Evolutionary conservation across 805 yeast species (phyloP).

Genomic region (Wickerhamiella lipophila): DNA sequence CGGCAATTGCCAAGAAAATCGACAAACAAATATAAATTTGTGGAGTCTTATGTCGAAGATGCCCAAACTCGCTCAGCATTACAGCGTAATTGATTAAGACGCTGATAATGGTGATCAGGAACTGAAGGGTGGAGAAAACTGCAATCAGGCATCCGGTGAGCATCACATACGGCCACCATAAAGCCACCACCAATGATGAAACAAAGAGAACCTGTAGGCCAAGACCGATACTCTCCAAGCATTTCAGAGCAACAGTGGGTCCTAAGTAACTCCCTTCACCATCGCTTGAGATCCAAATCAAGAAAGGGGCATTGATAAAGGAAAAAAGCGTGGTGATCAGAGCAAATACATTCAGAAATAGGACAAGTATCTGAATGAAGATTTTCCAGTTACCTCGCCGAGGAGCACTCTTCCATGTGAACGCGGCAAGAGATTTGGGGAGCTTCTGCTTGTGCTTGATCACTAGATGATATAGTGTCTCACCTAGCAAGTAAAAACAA

Average conservation of each 20-base stretch:
- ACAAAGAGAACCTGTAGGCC: slow-evolving; percentile 10
- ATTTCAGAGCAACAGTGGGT: background rate
- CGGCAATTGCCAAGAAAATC: slow-evolving; percentile 18
- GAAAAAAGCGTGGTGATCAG: slow-evolving; percentile 6
- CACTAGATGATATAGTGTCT: background rate
- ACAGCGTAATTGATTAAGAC: slow-evolving; percentile 19
- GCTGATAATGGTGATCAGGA: slow-evolving; percentile 19
- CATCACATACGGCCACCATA: slow-evolving; percentile 18
- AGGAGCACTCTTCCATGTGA: background rate
- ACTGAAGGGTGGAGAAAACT: slow-evolving; percentile 18
- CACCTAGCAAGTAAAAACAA: background rate
- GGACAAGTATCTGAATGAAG: background rate
- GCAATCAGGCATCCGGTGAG: slow-evolving; percentile 20
- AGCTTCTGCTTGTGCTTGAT: background rate
- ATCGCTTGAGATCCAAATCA: background rate
- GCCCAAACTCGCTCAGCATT: background rate
- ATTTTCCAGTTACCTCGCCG: background rate
- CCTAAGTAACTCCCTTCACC: background rate
- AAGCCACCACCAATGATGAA: slow-evolving; percentile 4
- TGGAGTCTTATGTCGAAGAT: slow-evolving; percentile 6
- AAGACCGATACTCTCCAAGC: background rate
- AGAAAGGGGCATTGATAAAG: background rate
- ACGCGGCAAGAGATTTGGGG: background rate
- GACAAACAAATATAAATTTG: slow-evolving; percentile 20
- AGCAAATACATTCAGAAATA: slow-evolving; percentile 8